A percentile compares a stretch with the other conserved stretches of the same genome.
Conservation (phyloP, 108 stramenopile species). For the Epithemia pelagica region DNA sequence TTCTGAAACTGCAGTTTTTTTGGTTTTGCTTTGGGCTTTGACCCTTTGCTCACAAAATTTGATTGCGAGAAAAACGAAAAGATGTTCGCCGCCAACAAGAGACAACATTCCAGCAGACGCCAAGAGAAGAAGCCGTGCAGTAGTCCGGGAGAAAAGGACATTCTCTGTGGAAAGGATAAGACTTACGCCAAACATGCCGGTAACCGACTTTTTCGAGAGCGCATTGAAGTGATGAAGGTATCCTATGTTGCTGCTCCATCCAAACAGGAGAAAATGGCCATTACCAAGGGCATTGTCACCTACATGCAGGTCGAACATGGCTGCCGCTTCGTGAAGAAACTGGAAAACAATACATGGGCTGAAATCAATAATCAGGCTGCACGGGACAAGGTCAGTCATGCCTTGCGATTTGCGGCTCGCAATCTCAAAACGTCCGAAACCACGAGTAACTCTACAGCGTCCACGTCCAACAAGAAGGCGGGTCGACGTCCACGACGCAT, state of each 20-base stretch:
- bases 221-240: slow-evolving; percentile 18
- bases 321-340: slow-evolving; percentile 14
- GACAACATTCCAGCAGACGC: background rate
- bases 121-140: too few relatives aligned
- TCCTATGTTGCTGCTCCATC: slow-evolving; percentile 25
- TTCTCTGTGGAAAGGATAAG: slow-evolving; percentile 37
- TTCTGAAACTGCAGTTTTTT: background rate
- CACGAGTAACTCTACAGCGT: background rate
- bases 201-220: slow-evolving; percentile 21
- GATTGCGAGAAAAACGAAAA: background rate
- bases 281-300: slow-evolving; percentile 36
- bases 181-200: slow-evolving; percentile 29
- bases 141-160: slow-evolving; percentile 21
- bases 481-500: background rate
- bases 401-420: slow-evolving; percentile 20
- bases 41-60: background rate
- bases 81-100: background rate
- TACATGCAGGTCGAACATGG: slow-evolving; percentile 17
- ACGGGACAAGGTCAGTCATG: slow-evolving; percentile 43
- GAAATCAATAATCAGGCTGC: slow-evolving; percentile 41
- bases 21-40: background rate
- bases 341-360: slow-evolving; percentile 22
- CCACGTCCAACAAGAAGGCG: background rate
- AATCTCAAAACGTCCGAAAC: slow-evolving; percentile 3
- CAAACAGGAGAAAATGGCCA: slow-evolving; percentile 41